phyloP scores from a whole-genome alignment of 1,284 basidiomycete species.

The Malassezia slooffiae region DNA sequence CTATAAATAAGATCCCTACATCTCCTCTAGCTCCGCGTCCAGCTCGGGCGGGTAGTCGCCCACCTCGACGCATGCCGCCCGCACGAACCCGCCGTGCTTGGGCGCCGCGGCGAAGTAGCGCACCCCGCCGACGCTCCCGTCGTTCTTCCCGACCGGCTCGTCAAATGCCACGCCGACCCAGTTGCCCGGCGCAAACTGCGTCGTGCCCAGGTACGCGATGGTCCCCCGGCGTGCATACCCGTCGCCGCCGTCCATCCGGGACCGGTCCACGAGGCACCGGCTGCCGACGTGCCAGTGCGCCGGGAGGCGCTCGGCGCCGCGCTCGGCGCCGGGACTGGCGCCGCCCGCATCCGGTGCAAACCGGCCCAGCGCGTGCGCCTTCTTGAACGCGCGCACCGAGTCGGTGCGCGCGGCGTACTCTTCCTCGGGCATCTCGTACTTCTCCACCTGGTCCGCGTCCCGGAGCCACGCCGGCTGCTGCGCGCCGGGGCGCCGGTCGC shows the following conservation, averaged over 20 bases:
- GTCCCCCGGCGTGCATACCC: conserved; percentile 61
- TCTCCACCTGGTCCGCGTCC: conserved; percentile 7
- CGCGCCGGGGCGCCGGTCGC: not conserved
- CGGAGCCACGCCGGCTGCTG: not conserved
- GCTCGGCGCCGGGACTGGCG: conserved; percentile 30
- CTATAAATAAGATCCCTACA: too few relatives aligned
- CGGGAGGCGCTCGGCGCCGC: conserved; percentile 9
- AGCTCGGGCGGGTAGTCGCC: conserved; percentile 63
- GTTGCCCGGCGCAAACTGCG: conserved; percentile 57
- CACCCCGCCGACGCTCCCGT: conserved; percentile 79
- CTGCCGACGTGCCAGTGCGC: conserved; percentile 56
- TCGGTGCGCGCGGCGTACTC: conserved; percentile 50
- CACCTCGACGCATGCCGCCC: conserved; percentile 66
- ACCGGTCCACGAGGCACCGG: conserved; percentile 71
- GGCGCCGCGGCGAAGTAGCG: conserved; percentile 69
- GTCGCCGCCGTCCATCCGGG: too few relatives aligned
- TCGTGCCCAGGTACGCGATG: conserved; percentile 70
- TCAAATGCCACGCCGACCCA: conserved; percentile 96
- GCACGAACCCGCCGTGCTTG: conserved; percentile 75
- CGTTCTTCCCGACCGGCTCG: conserved; percentile 89
- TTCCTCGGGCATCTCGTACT: conserved; percentile 11
- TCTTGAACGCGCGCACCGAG: conserved; percentile 80
- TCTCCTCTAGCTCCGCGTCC: too few relatives aligned
- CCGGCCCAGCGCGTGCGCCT: conserved; percentile 74
- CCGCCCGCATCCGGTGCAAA: conserved; percentile 54